These are phyloP conservation scores for Xylaria sp. DNA, from an alignment of 2,329 filamentous ascomycete genomes.

Conservation along the genomic window DNA sequence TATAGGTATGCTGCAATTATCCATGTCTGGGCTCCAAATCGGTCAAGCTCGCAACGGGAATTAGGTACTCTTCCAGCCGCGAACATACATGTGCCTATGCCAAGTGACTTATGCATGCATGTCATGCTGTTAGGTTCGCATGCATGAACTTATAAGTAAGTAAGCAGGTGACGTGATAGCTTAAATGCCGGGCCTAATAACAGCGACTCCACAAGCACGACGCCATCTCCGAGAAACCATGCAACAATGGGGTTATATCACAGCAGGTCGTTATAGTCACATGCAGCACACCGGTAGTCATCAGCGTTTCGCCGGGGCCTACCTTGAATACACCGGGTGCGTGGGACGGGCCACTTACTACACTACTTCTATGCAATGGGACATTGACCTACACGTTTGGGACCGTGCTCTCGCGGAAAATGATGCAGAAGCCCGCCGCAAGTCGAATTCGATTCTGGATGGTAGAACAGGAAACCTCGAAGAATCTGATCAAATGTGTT, in stretches of 20 bases:
- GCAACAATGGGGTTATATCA: not conserved
- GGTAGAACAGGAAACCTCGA: not conserved
- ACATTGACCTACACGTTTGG: not conserved
- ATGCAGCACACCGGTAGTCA: not conserved
- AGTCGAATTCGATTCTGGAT: not conserved
- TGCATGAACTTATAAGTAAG: not conserved
- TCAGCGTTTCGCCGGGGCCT: not conserved
- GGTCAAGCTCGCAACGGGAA: not conserved
- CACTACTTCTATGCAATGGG: too few species aligned
- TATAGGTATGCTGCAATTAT: not conserved
- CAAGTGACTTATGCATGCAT: not conserved
- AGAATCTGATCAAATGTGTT: not conserved
- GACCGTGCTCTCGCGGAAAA: not conserved
- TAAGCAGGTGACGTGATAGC: not conserved
- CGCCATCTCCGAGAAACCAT: not conserved
- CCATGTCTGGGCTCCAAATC: not conserved
- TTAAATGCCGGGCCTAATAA: conserved; percentile 3
- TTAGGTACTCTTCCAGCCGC: not conserved
- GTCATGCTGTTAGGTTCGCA: not conserved
- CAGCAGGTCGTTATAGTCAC: not conserved
- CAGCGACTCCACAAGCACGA: not conserved
- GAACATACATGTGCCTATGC: not conserved
- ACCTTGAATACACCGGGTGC: conserved; percentile 1
- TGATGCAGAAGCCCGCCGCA: not conserved
- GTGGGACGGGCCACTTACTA: not conserved